Percentiles rank a stretch among this genome's conserved stretches.
Evolutionary conservation across 1,284 basidiomycete species (phyloP).

Genomic region (Fomes fomentarius): DNA sequence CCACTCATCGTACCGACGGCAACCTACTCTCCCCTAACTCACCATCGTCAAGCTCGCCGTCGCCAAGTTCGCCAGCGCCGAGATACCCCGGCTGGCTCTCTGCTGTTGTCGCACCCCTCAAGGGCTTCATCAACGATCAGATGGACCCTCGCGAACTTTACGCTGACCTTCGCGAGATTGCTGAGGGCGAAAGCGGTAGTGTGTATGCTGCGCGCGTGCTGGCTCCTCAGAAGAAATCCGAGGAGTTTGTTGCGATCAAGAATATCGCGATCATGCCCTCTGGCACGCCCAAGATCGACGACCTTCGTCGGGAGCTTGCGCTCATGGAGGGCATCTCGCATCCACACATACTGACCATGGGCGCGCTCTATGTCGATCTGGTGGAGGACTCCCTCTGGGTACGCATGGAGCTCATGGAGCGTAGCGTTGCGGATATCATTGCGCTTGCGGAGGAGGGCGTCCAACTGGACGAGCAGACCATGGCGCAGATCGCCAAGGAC

Average conservation of each 20-base stretch:
- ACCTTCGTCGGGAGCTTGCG: slow-evolving; percentile 60
- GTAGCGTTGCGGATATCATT: slow-evolving; percentile 79
- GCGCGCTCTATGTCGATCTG: slow-evolving; percentile 69
- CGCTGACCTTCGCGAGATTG: slow-evolving; percentile 70
- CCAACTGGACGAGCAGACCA: slow-evolving; percentile 61
- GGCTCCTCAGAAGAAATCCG: slow-evolving; percentile 37
- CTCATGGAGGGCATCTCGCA: slow-evolving; percentile 60
- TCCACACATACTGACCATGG: slow-evolving; percentile 64
- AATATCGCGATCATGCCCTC: slow-evolving; percentile 61
- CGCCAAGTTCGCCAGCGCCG: slow-evolving; percentile 30
- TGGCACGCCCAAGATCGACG: slow-evolving; percentile 62
- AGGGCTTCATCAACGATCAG: slow-evolving; percentile 63
- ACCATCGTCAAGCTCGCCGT: slow-evolving; percentile 22
- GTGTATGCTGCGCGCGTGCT: slow-evolving; percentile 65
- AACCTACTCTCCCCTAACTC: slow-evolving; percentile 18
- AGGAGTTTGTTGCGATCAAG: slow-evolving; percentile 63
- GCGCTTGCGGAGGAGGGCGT: slow-evolving; percentile 61
- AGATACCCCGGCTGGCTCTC: slow-evolving; percentile 43
- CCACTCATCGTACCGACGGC: slow-evolving; percentile 15
- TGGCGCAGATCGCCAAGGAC: slow-evolving; percentile 74
- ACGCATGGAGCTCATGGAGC: slow-evolving; percentile 84
- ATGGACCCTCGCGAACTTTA: slow-evolving; percentile 65
- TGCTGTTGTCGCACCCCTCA: slow-evolving; percentile 61
- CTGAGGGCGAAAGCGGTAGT: slow-evolving; percentile 77
- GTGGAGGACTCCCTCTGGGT: slow-evolving; percentile 76